Evolutionary conservation across 1,284 basidiomycete genomes (phyloP), one percentile per base, ranked within the genome.

Genomic region (Cystobasidiaceae sp.): DNA sequence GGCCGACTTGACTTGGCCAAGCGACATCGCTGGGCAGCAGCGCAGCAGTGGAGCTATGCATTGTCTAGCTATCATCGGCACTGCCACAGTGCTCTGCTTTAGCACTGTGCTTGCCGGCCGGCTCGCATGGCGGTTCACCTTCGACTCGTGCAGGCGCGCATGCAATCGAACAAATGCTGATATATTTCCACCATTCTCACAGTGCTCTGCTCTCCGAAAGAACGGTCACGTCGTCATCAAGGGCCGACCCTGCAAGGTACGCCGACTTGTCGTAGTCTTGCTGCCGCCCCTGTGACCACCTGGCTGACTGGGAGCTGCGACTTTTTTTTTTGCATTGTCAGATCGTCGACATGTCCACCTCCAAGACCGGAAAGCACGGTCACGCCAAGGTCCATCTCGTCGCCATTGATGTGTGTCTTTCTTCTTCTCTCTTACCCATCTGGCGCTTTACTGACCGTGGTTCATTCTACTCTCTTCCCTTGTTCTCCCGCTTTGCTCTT

Each of bases 341-440:
- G 84, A 94, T 96, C 80, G 87, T 93, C 74, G 92, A 80, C 75
- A 98, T 98, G 94, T 97, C 93, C 71, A 98, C 96, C 82, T 98
- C 94, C 78, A 98, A 98, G 86, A 96, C 92, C 60, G 93, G 92
- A 57, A 79, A 79, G 86, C 94, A 97, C 84, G 94, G 94, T 77
- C 96, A 98, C 84, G 94, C 96, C 80, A 98, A 98, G 83, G 94
- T 97, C 78, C 92, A 98, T 82, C 85, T 98, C 73, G 86, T 97
- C 76, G 96, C 87, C 78, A 89, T 89, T 78, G 96, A 98, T 82
- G 93, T 93, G 77, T 74, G 89, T 83, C 27, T 19, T 23, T 30
- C 15, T 44, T n/a, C n/a, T n/a, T 45, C n/a, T 2, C 2, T 28
- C 15, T 13, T 17, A 17, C 8, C 48, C 17, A 21, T 17, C 45